These are phyloP conservation scores for Aphanomyces cochlioides DNA, from an alignment of 352 stramenopile species.

Conservation along the genomic window DNA sequence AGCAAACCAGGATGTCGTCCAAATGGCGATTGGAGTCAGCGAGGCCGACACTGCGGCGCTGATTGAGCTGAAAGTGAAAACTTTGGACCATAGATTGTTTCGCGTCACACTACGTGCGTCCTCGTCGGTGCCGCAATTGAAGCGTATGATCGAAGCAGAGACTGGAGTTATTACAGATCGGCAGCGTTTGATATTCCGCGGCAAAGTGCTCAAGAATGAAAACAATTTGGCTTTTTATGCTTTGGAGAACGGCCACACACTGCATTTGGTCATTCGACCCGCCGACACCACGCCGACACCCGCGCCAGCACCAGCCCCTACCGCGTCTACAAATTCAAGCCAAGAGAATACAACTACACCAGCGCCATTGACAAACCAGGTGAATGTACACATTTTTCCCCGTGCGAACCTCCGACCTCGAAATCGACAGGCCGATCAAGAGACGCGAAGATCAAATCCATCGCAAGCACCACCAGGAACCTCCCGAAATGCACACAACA, in stretches of 20 bases:
- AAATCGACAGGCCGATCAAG: conserved; percentile 3
- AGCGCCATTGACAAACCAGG: background rate
- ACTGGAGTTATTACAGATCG: conserved; percentile 69
- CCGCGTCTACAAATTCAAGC: background rate
- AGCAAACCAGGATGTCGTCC: background rate
- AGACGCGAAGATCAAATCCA: background rate
- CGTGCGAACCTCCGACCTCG: no score
- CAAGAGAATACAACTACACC: background rate
- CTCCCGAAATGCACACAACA: conserved; percentile 35
- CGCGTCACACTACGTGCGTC: conserved; percentile 56
- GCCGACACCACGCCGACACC: conserved; percentile 27
- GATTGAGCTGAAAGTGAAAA: conserved; percentile 66
- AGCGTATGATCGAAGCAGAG: conserved; percentile 57
- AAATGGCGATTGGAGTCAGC: conserved; percentile 14
- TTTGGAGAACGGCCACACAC: conserved; percentile 75
- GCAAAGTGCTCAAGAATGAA: conserved; percentile 85
- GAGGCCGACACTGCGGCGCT: background rate
- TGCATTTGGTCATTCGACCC: conserved; percentile 72
- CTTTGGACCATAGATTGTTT: conserved; percentile 78
- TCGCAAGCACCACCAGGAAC: background rate
- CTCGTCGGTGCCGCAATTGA: conserved; percentile 72
- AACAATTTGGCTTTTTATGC: conserved; percentile 65
- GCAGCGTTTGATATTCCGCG: conserved; percentile 81
- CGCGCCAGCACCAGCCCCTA: conserved; percentile 4
- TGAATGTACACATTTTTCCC: background rate